Evolutionary conservation across 1,139 yeast genomes (phyloP).

Genomic region (Blastobotrys proliferans): DNA sequence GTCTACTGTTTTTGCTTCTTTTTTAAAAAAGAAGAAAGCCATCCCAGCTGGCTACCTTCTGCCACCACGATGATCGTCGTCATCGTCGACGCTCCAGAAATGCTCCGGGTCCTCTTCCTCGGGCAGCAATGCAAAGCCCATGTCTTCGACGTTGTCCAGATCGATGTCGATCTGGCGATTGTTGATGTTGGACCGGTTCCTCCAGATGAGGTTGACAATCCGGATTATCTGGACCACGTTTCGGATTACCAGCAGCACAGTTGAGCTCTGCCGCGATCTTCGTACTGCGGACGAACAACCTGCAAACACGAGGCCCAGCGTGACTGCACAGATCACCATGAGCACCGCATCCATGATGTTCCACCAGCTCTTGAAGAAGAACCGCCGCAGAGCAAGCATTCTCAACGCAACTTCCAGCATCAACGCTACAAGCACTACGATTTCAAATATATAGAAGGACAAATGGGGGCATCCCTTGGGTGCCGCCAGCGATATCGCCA

Average conservation of each 20-base stretch:
- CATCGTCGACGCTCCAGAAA: constrained; percentile 14
- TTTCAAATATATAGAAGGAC: constrained; percentile 17
- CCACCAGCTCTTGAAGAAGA: constrained; percentile 21
- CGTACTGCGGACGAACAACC: constrained; percentile 20
- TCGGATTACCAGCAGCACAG: constrained; percentile 19
- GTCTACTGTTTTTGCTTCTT: too few relatives aligned
- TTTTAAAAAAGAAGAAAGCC: too few relatives aligned
- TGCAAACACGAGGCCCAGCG: constrained; percentile 21
- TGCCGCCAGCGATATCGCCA: constrained; percentile 19
- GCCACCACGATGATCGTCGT: constrained; percentile 7
- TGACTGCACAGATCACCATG: constrained; percentile 19
- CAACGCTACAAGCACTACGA: constrained; percentile 19
- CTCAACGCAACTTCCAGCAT: constrained; percentile 19
- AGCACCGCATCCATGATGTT: constrained; percentile 19
- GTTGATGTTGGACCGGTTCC: constrained; percentile 17
- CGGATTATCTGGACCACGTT: constrained; percentile 20
- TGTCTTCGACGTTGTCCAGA: constrained; percentile 19
- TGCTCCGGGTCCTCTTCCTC: constrained; percentile 16
- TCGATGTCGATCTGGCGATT: constrained; percentile 20
- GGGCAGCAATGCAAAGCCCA: constrained; percentile 20
- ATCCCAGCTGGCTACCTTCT: too few relatives aligned
- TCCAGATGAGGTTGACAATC: constrained; percentile 18
- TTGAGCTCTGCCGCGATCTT: constrained; percentile 19
- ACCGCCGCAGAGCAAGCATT: constrained; percentile 17
- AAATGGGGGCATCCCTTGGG: constrained; percentile 22